Evolutionary conservation across 1,284 basidiomycete genomes (phyloP).

Genomic region (Wallemia ichthyophaga): DNA sequence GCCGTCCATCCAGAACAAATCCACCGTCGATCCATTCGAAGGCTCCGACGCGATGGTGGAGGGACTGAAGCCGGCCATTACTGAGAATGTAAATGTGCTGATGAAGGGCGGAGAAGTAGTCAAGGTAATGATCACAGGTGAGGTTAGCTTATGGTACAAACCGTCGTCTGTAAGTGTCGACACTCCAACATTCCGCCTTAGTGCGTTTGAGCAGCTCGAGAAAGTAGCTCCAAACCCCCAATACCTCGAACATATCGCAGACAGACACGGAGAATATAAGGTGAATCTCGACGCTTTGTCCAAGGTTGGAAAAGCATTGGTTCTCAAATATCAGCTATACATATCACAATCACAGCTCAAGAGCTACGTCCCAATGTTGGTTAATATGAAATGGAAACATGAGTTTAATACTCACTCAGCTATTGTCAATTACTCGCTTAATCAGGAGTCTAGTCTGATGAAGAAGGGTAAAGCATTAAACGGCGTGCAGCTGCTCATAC

Average conservation of each 20-base stretch:
- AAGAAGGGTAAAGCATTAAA: not conserved
- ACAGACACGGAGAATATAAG: conserved; percentile 19
- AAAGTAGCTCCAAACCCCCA: conserved; percentile 23
- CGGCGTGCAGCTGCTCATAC: not conserved
- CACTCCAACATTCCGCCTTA: conserved; percentile 13
- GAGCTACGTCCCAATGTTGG: not conserved
- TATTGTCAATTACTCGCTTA: not conserved
- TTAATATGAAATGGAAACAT: not conserved
- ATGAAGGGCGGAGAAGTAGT: conserved; percentile 15
- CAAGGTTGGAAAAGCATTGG: not conserved
- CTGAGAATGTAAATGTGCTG: conserved; percentile 22
- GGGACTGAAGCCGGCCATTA: conserved; percentile 18
- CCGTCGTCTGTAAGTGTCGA: not conserved
- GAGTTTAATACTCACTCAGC: not conserved
- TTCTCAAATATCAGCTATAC: not conserved
- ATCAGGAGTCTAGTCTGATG: not conserved
- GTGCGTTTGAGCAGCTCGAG: conserved; percentile 19
- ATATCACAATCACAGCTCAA: not conserved
- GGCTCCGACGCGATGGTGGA: not conserved
- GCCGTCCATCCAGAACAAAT: not conserved
- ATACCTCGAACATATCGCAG: conserved; percentile 17
- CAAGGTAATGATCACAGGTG: conserved; percentile 22
- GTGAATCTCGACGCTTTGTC: conserved; percentile 17
- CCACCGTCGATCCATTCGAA: not conserved
- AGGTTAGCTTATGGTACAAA: conserved; percentile 14